Conservation (phyloP, 176 grass and related monocot genomes). For the Aegilops longissima region DNA sequence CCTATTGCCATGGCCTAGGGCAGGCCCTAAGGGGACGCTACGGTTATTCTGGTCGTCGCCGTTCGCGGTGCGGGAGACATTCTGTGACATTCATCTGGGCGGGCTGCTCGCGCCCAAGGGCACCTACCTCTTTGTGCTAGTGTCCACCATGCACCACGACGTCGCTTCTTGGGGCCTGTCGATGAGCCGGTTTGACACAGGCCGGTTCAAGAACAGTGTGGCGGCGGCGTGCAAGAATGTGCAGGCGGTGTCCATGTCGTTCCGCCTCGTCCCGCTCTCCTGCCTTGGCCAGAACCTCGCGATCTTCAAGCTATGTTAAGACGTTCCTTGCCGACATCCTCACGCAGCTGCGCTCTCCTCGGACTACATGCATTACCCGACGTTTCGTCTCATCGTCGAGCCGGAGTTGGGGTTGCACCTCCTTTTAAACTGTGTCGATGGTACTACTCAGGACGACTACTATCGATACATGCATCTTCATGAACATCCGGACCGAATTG, state of each 20-base stretch:
- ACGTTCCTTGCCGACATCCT: constrained; percentile 43
- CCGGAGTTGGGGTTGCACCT: constrained; percentile 44
- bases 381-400: constrained; percentile 49
- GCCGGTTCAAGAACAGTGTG: constrained; percentile 37
- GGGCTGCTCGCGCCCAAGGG: constrained; percentile 35
- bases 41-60: constrained; percentile 46
- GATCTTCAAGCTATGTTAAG: constrained; percentile 46
- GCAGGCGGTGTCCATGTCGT: constrained; percentile 52
- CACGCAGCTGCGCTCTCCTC: constrained; percentile 29
- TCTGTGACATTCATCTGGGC: constrained; percentile 42
- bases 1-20: constrained; percentile 29
- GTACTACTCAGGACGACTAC: neutral
- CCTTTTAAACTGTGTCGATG: constrained; percentile 18
- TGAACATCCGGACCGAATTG: neutral
- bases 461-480: neutral
- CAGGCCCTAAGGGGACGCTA: constrained; percentile 57
- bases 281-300: constrained; percentile 58
- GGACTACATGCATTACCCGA: constrained; percentile 45
- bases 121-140: constrained; percentile 45
- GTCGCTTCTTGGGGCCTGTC: constrained; percentile 28
- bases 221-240: constrained; percentile 36
- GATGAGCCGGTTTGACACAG: constrained; percentile 27
- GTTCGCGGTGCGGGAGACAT: constrained; percentile 53
- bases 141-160: constrained; percentile 58
- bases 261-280: constrained; percentile 46